These are phyloP conservation scores for Rhexocercosporidium sp. DNA, from an alignment of 2,329 filamentous ascomycete genomes.

Conservation along the genomic window DNA sequence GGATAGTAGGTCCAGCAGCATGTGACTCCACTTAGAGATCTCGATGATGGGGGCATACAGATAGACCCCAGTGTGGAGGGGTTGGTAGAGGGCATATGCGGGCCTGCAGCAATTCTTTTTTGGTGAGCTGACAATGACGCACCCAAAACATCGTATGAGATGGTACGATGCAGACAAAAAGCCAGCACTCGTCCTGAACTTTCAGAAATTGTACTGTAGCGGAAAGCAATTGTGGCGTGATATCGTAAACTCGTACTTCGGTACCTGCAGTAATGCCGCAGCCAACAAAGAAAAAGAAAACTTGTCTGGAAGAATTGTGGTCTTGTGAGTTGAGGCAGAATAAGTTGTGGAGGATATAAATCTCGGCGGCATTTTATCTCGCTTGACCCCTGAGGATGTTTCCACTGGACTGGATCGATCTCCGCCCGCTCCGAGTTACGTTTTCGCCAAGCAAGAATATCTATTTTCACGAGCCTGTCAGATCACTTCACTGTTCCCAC, in stretches of 20 bases:
- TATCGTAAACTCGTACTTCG: conserved; percentile 1
- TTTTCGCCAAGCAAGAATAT: not conserved
- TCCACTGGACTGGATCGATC: not conserved
- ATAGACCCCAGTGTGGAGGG: conserved; percentile 1
- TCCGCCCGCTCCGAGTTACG: conserved; percentile 1
- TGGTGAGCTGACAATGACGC: conserved; percentile 21
- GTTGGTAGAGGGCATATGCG: not conserved
- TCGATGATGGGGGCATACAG: not conserved
- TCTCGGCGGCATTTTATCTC: not conserved
- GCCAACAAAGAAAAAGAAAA: not conserved
- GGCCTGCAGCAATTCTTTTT: not conserved
- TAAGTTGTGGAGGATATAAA: not conserved
- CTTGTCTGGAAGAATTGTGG: not conserved
- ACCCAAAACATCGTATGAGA: conserved; percentile 18
- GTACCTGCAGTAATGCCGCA: conserved; percentile 4
- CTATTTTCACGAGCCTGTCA: not conserved
- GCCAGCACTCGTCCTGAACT: conserved; percentile 3
- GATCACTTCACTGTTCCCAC: not conserved
- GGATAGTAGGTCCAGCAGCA: not conserved
- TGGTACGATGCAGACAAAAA: not conserved
- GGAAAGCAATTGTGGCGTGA: not conserved
- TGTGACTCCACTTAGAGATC: not conserved
- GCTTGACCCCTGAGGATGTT: not conserved
- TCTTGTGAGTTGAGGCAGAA: not conserved
- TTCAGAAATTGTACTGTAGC: not conserved